Percentiles rank a stretch among this genome's conserved stretches.
Conservation (phyloP, 345 rosid species). For the Sonneratia alba region DNA sequence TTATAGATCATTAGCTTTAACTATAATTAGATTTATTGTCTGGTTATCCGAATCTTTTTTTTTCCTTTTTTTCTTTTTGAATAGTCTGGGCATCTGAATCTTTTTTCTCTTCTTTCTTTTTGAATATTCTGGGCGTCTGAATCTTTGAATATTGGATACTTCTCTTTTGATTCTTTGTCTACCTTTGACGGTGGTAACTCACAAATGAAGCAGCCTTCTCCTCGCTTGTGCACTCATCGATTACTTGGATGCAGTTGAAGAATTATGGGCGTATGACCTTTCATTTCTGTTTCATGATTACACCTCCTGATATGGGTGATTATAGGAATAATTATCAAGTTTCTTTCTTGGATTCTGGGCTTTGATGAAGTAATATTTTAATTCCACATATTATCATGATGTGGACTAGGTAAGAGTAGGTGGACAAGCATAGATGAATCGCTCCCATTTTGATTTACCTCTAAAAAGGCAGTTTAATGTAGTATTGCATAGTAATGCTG, state of each 20-base stretch:
- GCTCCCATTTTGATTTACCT: not conserved
- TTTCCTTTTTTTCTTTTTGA: too few species aligned
- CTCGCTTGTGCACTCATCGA: not conserved
- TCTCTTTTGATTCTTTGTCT: not conserved
- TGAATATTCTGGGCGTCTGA: too few species aligned
- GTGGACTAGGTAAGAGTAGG: not conserved
- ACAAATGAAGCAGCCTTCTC: not conserved
- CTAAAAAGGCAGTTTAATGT: not conserved
- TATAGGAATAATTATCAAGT: not conserved
- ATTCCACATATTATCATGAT: not conserved
- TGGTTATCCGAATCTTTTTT: too few species aligned
- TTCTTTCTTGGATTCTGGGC: not conserved
- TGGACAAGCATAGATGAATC: not conserved
- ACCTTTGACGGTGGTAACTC: not conserved
- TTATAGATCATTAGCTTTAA: not conserved
- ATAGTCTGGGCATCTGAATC: too few species aligned
- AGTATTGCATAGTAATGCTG: not conserved
- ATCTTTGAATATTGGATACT: too few species aligned
- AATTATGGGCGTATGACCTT: not conserved
- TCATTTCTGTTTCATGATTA: not conserved
- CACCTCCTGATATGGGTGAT: not conserved
- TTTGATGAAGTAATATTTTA: not conserved
- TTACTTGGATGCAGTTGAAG: not conserved
- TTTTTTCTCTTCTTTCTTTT: too few species aligned
- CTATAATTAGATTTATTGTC: too few species aligned